Base-by-base conservation (phyloP, 2,329 filamentous ascomycete genomes). In the Penicillium sp. region DNA sequence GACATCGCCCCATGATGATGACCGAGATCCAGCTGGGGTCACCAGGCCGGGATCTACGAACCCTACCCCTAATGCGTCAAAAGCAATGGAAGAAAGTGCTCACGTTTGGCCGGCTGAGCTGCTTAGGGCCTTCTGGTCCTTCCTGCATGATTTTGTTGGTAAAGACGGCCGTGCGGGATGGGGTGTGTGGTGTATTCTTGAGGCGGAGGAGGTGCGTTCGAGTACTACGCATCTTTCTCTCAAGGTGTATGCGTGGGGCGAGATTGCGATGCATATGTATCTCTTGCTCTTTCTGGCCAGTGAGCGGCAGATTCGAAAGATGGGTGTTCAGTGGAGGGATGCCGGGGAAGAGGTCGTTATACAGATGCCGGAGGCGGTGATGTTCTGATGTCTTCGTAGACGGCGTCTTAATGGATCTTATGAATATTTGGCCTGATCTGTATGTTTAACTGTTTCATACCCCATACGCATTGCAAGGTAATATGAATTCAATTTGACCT, bases 191-290 rank as follows among this genome's bases (percentile, higher is more conserved):
- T 72, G 73, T 53, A 57, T 68, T 16, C 55, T 67, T 8, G 67
- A 68, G 31, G 55, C 57, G 3, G 33, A 28, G 1, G 29, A 25
- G 19, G 14, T 8, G 13, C 13, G 11, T 16, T 38, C 30, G 11
- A 12, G 12, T 22, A 6, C 28, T 28, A 38, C 33, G 6, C 16
- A 45, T 4, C 4, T 35, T 28, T 35, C 25, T 14, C 33, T 45
- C 11, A 45, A 38, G 19, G 67, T 92, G 1, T 93, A 87, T 64
- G 88, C 88, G 62, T 95, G 88, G 84, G 90, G 87, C 0, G 80
- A 85, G 54, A 73, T 89, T 0, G 81, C 82, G 0, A 78, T 82
- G 46, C 85, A 95, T 60, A 77, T 88, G 29, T 95, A 89, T 66
- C 69, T 93, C 3, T 66, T 91, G 33, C 68, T 95, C 0, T 92